Percentiles rank a stretch among this genome's conserved stretches.
phyloP scores from a whole-genome alignment of 441 rosid genomes.

The Theobroma grandiflorum region DNA sequence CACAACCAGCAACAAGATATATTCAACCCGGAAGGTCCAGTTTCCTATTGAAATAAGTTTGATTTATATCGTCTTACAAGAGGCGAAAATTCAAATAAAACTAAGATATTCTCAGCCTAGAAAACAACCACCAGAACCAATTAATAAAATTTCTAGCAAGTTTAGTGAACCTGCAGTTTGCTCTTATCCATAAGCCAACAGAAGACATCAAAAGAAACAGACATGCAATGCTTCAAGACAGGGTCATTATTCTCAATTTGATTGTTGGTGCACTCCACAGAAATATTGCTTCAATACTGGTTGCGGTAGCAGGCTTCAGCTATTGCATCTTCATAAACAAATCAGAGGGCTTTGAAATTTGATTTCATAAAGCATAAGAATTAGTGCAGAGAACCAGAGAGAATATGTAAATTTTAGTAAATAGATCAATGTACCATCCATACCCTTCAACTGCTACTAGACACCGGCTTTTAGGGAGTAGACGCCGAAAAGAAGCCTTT shows the following conservation, averaged over 20 bases:
- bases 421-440: constrained; percentile 22
- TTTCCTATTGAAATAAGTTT: background rate
- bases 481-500: constrained; percentile 86
- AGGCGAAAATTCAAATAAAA: background rate
- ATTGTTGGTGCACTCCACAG: background rate
- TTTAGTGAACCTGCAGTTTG: background rate
- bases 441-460: constrained; percentile 91
- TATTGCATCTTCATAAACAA: constrained; percentile 17
- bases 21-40: background rate
- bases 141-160: background rate
- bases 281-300: background rate
- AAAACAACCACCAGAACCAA: background rate
- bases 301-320: background rate
- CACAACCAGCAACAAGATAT: background rate
- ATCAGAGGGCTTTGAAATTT: background rate
- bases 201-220: constrained; percentile 8
- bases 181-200: background rate
- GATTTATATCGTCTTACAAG: background rate
- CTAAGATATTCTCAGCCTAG: background rate
- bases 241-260: background rate
- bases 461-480: constrained; percentile 80
- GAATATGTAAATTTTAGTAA: background rate
- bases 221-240: background rate
- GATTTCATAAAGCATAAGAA: background rate
- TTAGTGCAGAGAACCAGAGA: background rate